These are phyloP conservation scores for Umbelopsis isabellina DNA, from an alignment of 192 early-diverging fungal genomes.

Conservation along the genomic window DNA sequence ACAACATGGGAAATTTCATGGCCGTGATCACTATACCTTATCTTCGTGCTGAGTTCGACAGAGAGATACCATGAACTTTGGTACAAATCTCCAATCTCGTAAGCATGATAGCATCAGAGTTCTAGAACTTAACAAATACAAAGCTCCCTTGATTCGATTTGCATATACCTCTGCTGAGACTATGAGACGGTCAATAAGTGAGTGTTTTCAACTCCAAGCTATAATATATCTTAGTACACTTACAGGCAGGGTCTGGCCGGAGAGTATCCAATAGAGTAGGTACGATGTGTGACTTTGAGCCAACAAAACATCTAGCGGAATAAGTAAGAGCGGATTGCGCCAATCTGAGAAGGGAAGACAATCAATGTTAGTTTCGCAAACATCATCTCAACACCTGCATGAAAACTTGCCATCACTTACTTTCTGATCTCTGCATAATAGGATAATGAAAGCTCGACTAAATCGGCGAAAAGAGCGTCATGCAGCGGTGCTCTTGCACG, in stretches of 20 bases:
- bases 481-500: conserved; percentile 50
- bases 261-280: conserved; percentile 53
- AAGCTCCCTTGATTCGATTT: conserved; percentile 69
- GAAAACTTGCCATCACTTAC: conserved; percentile 23
- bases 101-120: conserved; percentile 55
- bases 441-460: conserved; percentile 60
- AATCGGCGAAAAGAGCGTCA: conserved; percentile 53
- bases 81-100: conserved; percentile 60
- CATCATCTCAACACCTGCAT: neutral
- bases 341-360: conserved; percentile 34
- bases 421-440: conserved; percentile 64
- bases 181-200: conserved; percentile 2
- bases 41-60: conserved; percentile 68
- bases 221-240: neutral
- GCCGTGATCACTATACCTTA: conserved; percentile 43
- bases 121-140: conserved; percentile 63
- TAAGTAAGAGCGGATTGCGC: conserved; percentile 52
- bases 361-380: neutral
- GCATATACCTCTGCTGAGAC: conserved; percentile 37
- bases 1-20: neutral
- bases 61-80: conserved; percentile 55
- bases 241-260: conserved; percentile 36
- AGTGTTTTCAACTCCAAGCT: neutral
- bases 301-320: conserved; percentile 51
- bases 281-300: conserved; percentile 52